A percentile compares a stretch with the other conserved stretches of the same genome.
These are phyloP conservation scores for Candida tammaniensis DNA, from an alignment of 805 yeast species.

Conservation along the genomic window DNA sequence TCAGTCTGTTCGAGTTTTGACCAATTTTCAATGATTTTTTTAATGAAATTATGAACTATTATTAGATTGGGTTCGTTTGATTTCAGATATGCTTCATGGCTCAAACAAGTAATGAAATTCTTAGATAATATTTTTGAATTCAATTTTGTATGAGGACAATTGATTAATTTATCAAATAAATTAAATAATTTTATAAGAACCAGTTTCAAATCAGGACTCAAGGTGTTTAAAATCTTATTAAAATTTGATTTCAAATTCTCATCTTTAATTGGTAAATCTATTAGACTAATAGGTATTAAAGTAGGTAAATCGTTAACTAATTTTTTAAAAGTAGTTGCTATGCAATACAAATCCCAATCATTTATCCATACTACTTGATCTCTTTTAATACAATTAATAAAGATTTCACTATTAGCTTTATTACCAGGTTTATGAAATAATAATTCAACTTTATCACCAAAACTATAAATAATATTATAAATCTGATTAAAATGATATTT, in stretches of 20 bases:
- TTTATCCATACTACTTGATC: constrained; percentile 52
- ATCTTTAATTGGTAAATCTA: constrained; percentile 54
- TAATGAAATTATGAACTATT: constrained; percentile 53
- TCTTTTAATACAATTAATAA: constrained; percentile 49
- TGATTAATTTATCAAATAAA: constrained; percentile 36
- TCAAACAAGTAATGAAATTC: constrained; percentile 52
- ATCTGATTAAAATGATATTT: constrained; percentile 47
- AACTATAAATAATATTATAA: constrained; percentile 44
- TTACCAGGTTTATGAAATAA: constrained; percentile 59
- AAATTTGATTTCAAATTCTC: constrained; percentile 30
- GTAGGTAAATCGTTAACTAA: constrained; percentile 55
- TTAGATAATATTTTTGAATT: constrained; percentile 39
- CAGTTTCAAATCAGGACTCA: constrained; percentile 7
- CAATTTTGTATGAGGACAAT: constrained; percentile 41
- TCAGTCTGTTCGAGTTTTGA: constrained; percentile 26
- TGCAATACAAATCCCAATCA: constrained; percentile 55
- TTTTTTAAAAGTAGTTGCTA: constrained; percentile 46
- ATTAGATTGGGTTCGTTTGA: constrained; percentile 45
- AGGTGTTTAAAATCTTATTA: constrained; percentile 8
- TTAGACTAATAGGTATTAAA: constrained; percentile 48
- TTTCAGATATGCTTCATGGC: constrained; percentile 45
- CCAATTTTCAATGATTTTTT: constrained; percentile 54
- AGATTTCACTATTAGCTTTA: constrained; percentile 41
- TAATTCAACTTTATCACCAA: constrained; percentile 42
- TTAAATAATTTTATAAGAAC: constrained; percentile 41